Evolutionary conservation across 2,329 filamentous ascomycete genomes (phyloP), one percentile per base, ranked within the genome.

Genomic region (Xylaria hypoxylon): DNA sequence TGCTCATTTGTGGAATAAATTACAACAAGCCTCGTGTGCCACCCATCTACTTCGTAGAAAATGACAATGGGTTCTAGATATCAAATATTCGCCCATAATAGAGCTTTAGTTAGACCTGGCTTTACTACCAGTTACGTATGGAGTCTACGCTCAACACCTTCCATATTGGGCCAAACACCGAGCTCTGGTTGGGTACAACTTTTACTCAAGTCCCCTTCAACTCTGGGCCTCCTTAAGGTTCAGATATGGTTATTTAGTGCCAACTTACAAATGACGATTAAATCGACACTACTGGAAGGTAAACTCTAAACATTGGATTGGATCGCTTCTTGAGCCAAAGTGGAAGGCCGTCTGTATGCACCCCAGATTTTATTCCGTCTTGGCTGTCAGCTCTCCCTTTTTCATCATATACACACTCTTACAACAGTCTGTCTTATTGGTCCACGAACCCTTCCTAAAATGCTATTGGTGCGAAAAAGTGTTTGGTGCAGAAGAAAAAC

Each of bases 1-100:
- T 58, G 35, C 38, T 65, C 59, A 65, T 65, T 65, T 57, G 64
- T 66, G 53, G 64, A 66, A 66, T 60, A 66, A 63, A 62, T 62
- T 24, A 55, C 53, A 66, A 62, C 59, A 55, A 62, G 1, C 5
- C 24, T 33, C 50, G 38, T 35, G 44, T 35, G 33, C 8, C 31
- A 17, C 24, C 40, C 38, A 33, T 47, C 45, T 57, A 31, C n/a
- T 10, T 42, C 40, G 5, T 60, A 19, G 17, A 31, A 17, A 55
- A 31, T 33, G 15, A 35, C 28, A 35, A 35, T 38, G 55, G 53
- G 6, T 19, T 44, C 48, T 51, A 26, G 35, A 35, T 17, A 38
- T 65, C 2, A 17, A 65, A 58, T 35, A 10, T 56, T 22, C 48
- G 55, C 59, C 64, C 55, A 59, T 59, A 33, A 45, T 5, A 42